Evolutionary conservation across 768 basidiomycete genomes (phyloP), one percentile per base, ranked within the genome.

Genomic region (Panaeolus cyanescens): DNA sequence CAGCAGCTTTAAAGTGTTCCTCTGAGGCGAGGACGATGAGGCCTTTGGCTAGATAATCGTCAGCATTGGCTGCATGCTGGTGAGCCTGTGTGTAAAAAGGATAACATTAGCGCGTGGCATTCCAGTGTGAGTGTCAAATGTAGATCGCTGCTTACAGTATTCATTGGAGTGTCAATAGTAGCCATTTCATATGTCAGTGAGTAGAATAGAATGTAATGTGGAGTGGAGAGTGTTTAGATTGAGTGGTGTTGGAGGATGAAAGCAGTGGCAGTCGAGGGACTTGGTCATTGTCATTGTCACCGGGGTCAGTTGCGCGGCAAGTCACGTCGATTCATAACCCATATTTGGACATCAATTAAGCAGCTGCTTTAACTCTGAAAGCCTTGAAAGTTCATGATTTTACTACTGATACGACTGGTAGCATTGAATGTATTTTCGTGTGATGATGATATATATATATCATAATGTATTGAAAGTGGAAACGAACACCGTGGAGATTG

Each of bases 21-120:
- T 91, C 87, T 25, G 85, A 81, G 10, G 92, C 90, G 33, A 85
- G 84, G 20, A 92, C 83, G 56, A 92, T 81, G 5, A 91, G 77
- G 12, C 92, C 92, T 61, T 85, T 82, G 12, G 79, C 80, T 45
- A 83, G 69, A 67, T 83, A 85, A 61, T 93, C 91, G 55, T 93
- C 91, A 33, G 91, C 92, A 67, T 89, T 90, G 15, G 88, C 87
- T 57, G 89, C 89, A 74, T 93, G 91, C 67, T 89, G 86, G 72
- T 94, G 90, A 20, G 92, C 92, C 91, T 93, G 71, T 22, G 55
- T 93, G 71, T 22, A 54, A 40, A 54, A 30, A 54, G 59, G 28
- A 36, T 59, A 59, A 58, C 40, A 62, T 59, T 36, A 45, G 58
- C 42, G 31, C 58, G 58, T 31, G 64, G 20, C 15, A 33, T 55